phyloP scores from a whole-genome alignment of 805 yeast species.

The Suhomyces prunicola region DNA sequence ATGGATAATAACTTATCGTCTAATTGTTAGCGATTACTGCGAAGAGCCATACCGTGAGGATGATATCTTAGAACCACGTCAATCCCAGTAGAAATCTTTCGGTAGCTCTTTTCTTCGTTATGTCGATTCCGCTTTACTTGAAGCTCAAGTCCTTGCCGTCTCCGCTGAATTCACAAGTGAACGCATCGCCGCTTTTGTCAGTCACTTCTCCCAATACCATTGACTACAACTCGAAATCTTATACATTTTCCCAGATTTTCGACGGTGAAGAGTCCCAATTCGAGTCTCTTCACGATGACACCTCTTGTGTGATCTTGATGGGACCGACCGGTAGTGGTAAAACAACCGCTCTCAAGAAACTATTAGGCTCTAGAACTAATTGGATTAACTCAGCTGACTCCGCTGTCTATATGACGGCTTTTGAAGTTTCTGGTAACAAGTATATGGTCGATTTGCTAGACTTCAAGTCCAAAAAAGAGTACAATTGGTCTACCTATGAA shows the following conservation, averaged over 20 bases:
- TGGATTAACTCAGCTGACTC: constrained; percentile 3
- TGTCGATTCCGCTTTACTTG: constrained; percentile 23
- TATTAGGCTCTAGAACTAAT: constrained; percentile 14
- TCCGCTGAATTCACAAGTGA: constrained; percentile 1
- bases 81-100: constrained; percentile 2
- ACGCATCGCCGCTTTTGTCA: constrained; percentile 3
- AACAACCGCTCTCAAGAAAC: constrained; percentile 24
- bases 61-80: constrained; percentile 7
- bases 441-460: constrained; percentile 25
- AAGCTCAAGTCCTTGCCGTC: constrained; percentile 19
- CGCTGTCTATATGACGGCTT: constrained; percentile 20
- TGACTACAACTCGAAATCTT: constrained; percentile 16
- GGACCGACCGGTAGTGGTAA: constrained; percentile 35
- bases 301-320: constrained; percentile 18
- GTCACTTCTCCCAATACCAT: constrained; percentile 13
- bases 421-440: constrained; percentile 27
- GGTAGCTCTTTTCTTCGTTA: neutral
- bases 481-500: constrained; percentile 9
- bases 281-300: constrained; percentile 9
- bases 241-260: constrained; percentile 21
- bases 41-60: constrained; percentile 20
- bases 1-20: neutral
- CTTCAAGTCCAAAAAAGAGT: constrained; percentile 8
- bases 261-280: constrained; percentile 3
- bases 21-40: constrained; percentile 12